Evolutionary conservation across 768 basidiomycete species (phyloP).

Genomic region (Tubosaeta sp.): DNA sequence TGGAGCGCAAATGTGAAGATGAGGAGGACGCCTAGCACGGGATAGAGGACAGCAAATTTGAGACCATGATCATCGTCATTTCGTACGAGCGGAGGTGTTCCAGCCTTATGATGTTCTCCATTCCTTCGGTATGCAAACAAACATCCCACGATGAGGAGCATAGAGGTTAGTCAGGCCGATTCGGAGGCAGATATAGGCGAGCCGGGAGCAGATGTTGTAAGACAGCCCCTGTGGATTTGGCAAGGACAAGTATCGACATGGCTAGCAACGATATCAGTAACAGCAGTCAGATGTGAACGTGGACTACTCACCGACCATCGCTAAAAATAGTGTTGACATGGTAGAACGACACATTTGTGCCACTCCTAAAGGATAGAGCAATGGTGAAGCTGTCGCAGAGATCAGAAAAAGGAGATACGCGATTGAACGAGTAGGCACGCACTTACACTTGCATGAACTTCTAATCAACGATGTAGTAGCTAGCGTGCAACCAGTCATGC

Average conservation of each 20-base stretch:
- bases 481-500: background rate
- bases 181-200: slow-evolving; percentile 29
- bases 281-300: no score
- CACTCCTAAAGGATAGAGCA: slow-evolving; percentile 15
- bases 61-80: slow-evolving; percentile 30
- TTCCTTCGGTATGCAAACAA: slow-evolving; percentile 21
- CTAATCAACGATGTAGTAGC: slow-evolving; percentile 29
- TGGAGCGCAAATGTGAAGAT: slow-evolving; percentile 26
- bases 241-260: slow-evolving; percentile 16
- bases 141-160: slow-evolving; percentile 27
- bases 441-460: slow-evolving; percentile 24
- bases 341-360: slow-evolving; percentile 11
- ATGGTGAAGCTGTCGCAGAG: slow-evolving; percentile 9
- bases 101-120: slow-evolving; percentile 11
- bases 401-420: background rate
- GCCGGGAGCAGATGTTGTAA: slow-evolving; percentile 17
- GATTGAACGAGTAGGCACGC: background rate
- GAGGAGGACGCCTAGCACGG: slow-evolving; percentile 26
- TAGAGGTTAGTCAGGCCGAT: slow-evolving; percentile 29
- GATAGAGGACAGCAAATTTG: slow-evolving; percentile 33
- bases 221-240: slow-evolving; percentile 2
- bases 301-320: slow-evolving; percentile 16
- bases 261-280: slow-evolving; percentile 6
- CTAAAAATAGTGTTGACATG: slow-evolving; percentile 12
- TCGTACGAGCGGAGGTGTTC: slow-evolving; percentile 23